phyloP scores from a whole-genome alignment of 2,329 filamentous ascomycete species.

The Cladophialophora carrionii region DNA sequence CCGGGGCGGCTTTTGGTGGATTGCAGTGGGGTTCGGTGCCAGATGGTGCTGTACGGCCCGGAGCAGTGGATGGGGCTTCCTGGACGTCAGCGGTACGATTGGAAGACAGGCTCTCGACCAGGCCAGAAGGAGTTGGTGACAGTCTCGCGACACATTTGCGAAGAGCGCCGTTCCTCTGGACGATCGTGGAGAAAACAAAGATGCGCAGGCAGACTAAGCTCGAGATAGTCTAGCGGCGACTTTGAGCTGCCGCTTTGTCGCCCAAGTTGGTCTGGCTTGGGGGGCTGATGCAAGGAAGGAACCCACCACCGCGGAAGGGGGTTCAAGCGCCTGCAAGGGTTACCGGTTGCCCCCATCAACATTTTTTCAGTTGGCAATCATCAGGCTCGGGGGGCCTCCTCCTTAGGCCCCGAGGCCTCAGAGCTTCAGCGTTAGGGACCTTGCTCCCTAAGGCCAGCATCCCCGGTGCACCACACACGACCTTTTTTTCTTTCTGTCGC shows the following conservation, averaged over 20 bases:
- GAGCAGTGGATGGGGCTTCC: neutral
- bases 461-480: neutral
- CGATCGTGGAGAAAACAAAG: constrained; percentile 10
- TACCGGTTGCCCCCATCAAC: neutral
- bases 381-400: no score
- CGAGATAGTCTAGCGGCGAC: neutral
- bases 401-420: neutral
- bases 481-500: neutral
- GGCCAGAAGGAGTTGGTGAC: neutral
- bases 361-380: neutral
- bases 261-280: neutral
- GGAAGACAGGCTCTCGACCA: neutral
- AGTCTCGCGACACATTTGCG: neutral
- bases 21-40: constrained; percentile 1
- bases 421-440: neutral
- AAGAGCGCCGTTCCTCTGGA: constrained; percentile 10
- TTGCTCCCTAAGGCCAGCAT: neutral
- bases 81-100: neutral
- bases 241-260: constrained; percentile 2
- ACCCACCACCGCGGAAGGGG: neutral
- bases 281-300: neutral
- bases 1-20: neutral
- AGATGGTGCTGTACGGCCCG: neutral
- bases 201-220: neutral
- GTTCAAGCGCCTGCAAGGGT: neutral